Evolutionary conservation across 805 yeast genomes (phyloP).

Genomic region (Sugiyamaella marilandica): DNA sequence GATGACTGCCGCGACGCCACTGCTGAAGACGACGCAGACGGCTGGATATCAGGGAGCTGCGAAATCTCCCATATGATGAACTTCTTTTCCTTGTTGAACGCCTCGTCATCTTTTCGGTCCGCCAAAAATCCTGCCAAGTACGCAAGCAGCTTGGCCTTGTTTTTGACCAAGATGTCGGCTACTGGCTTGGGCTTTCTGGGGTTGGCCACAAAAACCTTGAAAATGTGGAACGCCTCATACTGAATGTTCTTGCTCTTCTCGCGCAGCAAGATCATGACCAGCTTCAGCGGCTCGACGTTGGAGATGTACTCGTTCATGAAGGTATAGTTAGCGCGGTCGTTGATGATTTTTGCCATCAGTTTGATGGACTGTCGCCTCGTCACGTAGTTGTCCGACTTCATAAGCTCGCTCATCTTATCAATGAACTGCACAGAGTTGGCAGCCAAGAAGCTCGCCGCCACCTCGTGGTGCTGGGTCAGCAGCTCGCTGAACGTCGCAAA

Average conservation of each 20-base stretch:
- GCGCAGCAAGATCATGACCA: constrained; percentile 78
- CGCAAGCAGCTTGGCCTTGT: constrained; percentile 67
- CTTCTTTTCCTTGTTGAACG: constrained; percentile 71
- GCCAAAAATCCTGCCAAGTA: constrained; percentile 65
- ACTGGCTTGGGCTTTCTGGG: constrained; percentile 82
- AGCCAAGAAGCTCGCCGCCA: constrained; percentile 66
- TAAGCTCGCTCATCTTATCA: constrained; percentile 57
- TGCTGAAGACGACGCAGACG: constrained; percentile 7
- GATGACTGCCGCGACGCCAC: constrained; percentile 2
- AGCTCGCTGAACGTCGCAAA: constrained; percentile 71
- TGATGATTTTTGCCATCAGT: constrained; percentile 64
- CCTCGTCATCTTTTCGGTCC: constrained; percentile 56
- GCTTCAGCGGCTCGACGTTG: constrained; percentile 74
- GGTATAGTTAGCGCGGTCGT: constrained; percentile 63
- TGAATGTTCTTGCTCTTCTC: constrained; percentile 89
- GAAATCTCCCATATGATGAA: constrained; percentile 74
- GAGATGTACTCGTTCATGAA: constrained; percentile 75
- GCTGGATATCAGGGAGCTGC: constrained; percentile 22
- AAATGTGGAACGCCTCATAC: constrained; percentile 85
- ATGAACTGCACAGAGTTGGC: constrained; percentile 56
- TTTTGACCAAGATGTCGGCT: constrained; percentile 75
- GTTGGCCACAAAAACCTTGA: constrained; percentile 94
- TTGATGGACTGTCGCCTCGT: constrained; percentile 85
- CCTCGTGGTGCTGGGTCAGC: constrained; percentile 61
- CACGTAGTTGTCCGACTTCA: constrained; percentile 78